phyloP scores from a whole-genome alignment of 257 asterid species.

The Lycium ferocissimum region DNA sequence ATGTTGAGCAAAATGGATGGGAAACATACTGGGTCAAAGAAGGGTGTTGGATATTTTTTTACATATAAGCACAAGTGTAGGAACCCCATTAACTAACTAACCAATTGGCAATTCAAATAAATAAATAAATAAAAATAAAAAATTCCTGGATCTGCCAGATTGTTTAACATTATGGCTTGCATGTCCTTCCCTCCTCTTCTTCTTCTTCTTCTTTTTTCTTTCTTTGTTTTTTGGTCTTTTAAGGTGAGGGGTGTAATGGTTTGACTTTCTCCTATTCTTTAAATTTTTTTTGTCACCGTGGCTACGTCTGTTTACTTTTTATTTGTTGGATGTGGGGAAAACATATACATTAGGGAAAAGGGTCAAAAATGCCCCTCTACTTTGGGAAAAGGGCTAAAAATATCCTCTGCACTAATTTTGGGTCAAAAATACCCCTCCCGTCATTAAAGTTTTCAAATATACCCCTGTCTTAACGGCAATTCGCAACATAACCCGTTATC shows the following conservation, averaged over 20 bases:
- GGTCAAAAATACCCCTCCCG: too few relatives aligned
- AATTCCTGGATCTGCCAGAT: conserved; percentile 29
- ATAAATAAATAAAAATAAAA: too few relatives aligned
- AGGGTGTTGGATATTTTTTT: conserved; percentile 32
- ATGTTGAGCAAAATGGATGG: conserved; percentile 34
- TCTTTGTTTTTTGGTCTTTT: neutral
- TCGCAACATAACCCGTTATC: too few relatives aligned
- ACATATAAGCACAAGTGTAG: conserved; percentile 46
- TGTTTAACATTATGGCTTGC: conserved; percentile 27
- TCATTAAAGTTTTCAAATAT: too few relatives aligned
- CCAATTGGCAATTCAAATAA: conserved; percentile 32
- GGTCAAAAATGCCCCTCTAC: too few relatives aligned
- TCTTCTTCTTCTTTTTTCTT: neutral
- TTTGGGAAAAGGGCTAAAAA: too few relatives aligned
- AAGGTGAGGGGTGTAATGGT: conserved; percentile 7
- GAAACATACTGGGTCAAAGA: conserved; percentile 42
- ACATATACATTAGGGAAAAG: too few relatives aligned
- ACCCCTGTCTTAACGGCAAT: too few relatives aligned
- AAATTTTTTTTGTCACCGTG: neutral
- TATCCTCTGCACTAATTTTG: too few relatives aligned
- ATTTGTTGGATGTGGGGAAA: too few relatives aligned
- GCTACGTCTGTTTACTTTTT: neutral
- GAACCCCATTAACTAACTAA: conserved; percentile 40
- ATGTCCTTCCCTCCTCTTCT: conserved; percentile 17
- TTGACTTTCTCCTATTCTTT: neutral